Evolutionary conservation across 495 filamentous ascomycete genomes (phyloP), one percentile per base, ranked within the genome.

Genomic region (Lichina pygmaea): DNA sequence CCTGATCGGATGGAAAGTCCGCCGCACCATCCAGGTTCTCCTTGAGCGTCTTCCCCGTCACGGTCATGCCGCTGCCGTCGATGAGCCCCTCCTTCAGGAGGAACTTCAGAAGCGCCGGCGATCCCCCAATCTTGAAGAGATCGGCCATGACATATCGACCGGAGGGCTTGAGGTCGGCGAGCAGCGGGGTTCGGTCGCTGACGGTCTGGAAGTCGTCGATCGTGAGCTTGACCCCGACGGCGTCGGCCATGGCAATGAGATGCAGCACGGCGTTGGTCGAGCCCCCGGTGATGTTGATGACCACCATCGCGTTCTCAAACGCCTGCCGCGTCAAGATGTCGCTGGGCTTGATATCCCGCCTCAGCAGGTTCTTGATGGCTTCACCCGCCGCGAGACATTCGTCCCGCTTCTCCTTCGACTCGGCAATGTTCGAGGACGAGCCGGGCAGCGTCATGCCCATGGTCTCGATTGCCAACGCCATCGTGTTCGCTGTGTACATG

Each of bases 401-500:
- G 13, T 78, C 61, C 50, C 78, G 65, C 66, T 97, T 97, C 53
- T 69, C 77, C 49, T 75, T 66, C 40, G 82, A 85, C 54, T 86
- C 82, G 44, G 89, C 89, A 16, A 86, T 84, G 60, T 80, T 85
- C 51, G 84, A 86, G 12, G 83, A 93, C 31, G 84, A 93, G 6
- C 91, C 89, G 10, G 89, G 82, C 32, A 97, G 70, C 5, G 83
- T 82, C 79, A 97, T 86, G 46, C 89, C 89, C 71, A 97, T 83
- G 34, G 76, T 72, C 62, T 97, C 89, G 51, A 94, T 91, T n/a
- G 86, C 86, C 6, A 78, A 78, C 41, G 89, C 89, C 85, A 97
- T 92, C 43, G 89, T 97, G 68, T 97, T 97, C 46, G 89, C 89
- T 13, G 89, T 97, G 66, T 97, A 97, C 89, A 97, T 97, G 49